Evolutionary conservation across 768 basidiomycete species (phyloP).

Genomic region (Tubosaeta sp.): DNA sequence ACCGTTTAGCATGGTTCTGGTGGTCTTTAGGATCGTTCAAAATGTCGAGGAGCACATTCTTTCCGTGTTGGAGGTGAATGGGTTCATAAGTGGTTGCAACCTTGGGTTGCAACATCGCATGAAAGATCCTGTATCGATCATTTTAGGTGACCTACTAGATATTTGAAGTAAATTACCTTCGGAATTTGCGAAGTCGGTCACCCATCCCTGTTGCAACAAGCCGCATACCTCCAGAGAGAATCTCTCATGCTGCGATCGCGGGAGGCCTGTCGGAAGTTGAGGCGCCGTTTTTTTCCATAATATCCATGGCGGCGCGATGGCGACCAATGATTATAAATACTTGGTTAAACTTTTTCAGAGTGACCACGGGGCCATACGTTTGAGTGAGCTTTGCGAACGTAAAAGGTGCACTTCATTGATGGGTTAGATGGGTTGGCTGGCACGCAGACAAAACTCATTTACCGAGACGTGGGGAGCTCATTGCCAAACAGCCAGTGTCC

Average conservation of each 20-base stretch:
- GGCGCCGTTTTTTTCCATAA: conserved; percentile 38
- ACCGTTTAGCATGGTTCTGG: conserved; percentile 34
- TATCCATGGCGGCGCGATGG: conserved; percentile 33
- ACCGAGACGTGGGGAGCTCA: conserved; percentile 7
- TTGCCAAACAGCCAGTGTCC: conserved; percentile 17
- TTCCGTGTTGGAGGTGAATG: conserved; percentile 31
- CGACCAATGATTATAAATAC: conserved; percentile 22
- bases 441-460: neutral
- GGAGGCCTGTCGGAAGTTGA: conserved; percentile 35
- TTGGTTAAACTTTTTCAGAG: conserved; percentile 41
- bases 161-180: conserved; percentile 14
- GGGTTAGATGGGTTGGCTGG: neutral
- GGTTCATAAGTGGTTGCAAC: conserved; percentile 30
- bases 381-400: conserved; percentile 53
- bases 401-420: conserved; percentile 12
- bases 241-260: conserved; percentile 32
- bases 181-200: conserved; percentile 28
- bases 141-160: neutral
- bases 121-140: conserved; percentile 25
- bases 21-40: conserved; percentile 30
- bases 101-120: conserved; percentile 33
- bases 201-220: conserved; percentile 25
- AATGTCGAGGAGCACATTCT: conserved; percentile 33
- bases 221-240: conserved; percentile 32
- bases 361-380: conserved; percentile 57